Evolutionary conservation across 2,329 filamentous ascomycete species (phyloP), one percentile per base, ranked within the genome.

Genomic region (Aotearoamyces nothofagi): DNA sequence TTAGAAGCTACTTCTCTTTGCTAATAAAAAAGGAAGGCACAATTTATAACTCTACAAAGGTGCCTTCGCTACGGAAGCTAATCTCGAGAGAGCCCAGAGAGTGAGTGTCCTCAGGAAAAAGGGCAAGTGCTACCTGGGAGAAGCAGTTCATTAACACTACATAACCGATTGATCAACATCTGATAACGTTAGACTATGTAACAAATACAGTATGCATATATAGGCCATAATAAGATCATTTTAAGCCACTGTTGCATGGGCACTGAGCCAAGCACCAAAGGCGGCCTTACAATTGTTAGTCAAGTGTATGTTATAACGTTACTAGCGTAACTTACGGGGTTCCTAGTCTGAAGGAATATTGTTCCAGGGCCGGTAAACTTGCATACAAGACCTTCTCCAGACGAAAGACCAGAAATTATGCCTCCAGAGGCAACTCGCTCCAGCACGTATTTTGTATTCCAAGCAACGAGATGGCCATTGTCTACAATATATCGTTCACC

Each of bases 401-500:
- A 76, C 15, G 75, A 72, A 13, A 93, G 53, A 7, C 77, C 75
- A n/a, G 81, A 87, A n/a, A 98, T 78, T 38, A 98, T 74, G 20
- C 90, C 90, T 2, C 90, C 90, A 3, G 80, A 90, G 0, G 87
- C 76, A 4, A 92, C 78, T 10, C 90, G 75, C 56, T 94, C 84
- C 37, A 98, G 72, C 4, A 81, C 66, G 46, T 96, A 98, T 47
- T 92, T 83, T 47, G 80, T 86, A 50, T 94, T 94, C 90, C 90
- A 98, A 0, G 90, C 87, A 1, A 96, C 84, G 1, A 96, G 63
- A 42, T 96, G 84, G 3, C 83, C 83, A 44, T 93, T 93, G 45
- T 93, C 83, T 32, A 94, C 75, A 39, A 90, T 82, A 53, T 94
- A 96, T 42, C 78, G 78, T 50, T 96, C 87, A 7, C 77, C 77